Evolutionary conservation across 2,329 filamentous ascomycete genomes (phyloP).

Genomic region (Decorospora gaudefroyi): DNA sequence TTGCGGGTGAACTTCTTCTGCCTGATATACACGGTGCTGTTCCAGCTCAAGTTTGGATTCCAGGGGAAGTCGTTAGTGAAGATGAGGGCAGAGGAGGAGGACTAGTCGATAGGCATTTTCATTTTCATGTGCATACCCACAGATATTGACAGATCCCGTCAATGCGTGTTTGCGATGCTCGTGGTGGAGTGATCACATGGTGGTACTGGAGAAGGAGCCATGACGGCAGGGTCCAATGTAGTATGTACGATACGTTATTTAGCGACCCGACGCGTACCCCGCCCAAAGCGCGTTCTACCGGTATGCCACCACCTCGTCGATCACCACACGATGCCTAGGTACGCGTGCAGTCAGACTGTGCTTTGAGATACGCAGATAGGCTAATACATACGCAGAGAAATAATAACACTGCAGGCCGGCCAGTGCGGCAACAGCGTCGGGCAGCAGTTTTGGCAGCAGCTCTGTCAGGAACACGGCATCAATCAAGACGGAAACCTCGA

Average conservation of each 20-base stretch:
- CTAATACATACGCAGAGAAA: conserved; percentile 69
- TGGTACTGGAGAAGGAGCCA: conserved; percentile 2
- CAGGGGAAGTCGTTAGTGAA: conserved; percentile 27
- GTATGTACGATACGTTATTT: conserved; percentile 12
- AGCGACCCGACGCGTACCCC: conserved; percentile 30
- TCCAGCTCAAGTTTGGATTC: conserved; percentile 40
- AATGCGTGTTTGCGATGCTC: neutral
- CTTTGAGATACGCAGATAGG: too few species aligned
- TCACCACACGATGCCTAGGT: conserved; percentile 47
- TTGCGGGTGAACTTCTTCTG: conserved; percentile 42
- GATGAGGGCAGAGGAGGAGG: conserved; percentile 8
- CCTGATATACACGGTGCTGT: conserved; percentile 40
- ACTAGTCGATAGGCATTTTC: neutral
- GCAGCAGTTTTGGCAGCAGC: conserved; percentile 98
- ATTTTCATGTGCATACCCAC: too few species aligned
- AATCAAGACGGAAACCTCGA: conserved; percentile 96
- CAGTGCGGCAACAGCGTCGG: conserved; percentile 99
- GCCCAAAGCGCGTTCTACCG: conserved; percentile 46
- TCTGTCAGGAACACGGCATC: conserved; percentile 97
- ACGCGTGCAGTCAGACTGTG: conserved; percentile 15
- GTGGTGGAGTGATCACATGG: neutral
- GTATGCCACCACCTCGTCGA: conserved; percentile 28
- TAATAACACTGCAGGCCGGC: conserved; percentile 98
- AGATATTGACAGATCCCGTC: too few species aligned
- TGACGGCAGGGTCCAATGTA: conserved; percentile 13